A percentile compares a stretch with the other conserved stretches of the same genome.
Conservation (phyloP, 768 basidiomycete genomes). For the Tricholoma sp. region DNA sequence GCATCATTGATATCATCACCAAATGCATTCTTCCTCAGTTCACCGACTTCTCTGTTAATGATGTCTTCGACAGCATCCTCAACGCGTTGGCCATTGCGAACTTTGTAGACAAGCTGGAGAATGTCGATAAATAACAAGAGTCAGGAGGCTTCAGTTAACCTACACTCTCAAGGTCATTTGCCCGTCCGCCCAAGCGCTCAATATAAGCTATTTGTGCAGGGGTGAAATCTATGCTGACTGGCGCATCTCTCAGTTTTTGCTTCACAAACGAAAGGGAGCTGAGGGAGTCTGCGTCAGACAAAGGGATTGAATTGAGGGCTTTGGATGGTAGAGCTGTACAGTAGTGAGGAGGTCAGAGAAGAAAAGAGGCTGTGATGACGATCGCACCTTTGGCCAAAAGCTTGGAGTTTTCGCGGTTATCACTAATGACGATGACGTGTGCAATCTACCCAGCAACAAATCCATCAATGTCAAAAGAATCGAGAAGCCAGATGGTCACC, state of each 20-base stretch:
- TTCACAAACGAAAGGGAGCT: slow-evolving; percentile 80
- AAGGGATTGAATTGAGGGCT: slow-evolving; percentile 70
- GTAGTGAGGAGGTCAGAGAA: neutral
- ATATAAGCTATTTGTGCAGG: slow-evolving; percentile 53
- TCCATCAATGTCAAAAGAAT: neutral
- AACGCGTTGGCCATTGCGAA: slow-evolving; percentile 65
- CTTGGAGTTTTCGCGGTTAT: slow-evolving; percentile 85
- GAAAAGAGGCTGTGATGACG: neutral
- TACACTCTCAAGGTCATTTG: slow-evolving; percentile 84
- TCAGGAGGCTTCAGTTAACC: slow-evolving; percentile 19
- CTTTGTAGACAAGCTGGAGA: slow-evolving; percentile 78
- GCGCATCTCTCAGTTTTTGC: slow-evolving; percentile 64
- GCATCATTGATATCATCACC: slow-evolving; percentile 91
- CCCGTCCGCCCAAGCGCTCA: slow-evolving; percentile 80
- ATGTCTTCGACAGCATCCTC: slow-evolving; percentile 90
- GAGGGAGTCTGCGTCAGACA: slow-evolving; percentile 80
- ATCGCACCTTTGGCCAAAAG: slow-evolving; percentile 69
- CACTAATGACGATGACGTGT: slow-evolving; percentile 87
- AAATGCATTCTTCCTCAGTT: slow-evolving; percentile 87
- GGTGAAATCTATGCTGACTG: slow-evolving; percentile 49
- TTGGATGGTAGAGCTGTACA: slow-evolving; percentile 73
- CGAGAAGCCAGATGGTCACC: neutral
- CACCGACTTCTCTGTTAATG: slow-evolving; percentile 69
- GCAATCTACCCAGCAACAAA: slow-evolving; percentile 53
- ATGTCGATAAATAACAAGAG: neutral